Base-by-base conservation (phyloP, 2,329 filamentous ascomycete genomes). In the Botrytis cinerea region DNA sequence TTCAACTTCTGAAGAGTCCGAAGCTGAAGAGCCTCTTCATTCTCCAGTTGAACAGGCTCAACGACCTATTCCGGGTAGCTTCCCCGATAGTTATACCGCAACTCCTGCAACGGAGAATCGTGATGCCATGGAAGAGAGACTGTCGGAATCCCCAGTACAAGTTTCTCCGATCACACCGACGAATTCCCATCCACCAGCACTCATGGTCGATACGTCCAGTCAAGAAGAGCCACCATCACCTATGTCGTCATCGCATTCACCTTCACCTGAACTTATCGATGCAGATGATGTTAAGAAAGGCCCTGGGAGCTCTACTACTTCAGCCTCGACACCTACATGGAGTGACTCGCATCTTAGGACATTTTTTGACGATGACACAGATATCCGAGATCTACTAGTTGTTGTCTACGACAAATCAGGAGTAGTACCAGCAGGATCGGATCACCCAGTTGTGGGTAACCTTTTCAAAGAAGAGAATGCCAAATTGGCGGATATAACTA, bases 351-450 rank as follows among this genome's bases (percentile, higher is more conserved):
- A 90, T 78, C 87, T 99, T 43, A 90, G 94, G 74, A 91, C 93
- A 22, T 99, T 98, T 83, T 92, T 98, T 79, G 95, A 98, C 77
- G 94, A 96, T 77, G 90, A 93, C 75, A 91, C 91, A 48, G 94
- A 97, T 76, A 94, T 99, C 77, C 90, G 93, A 69, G 95, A 99
- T 81, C 88, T 98, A 81, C 87, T 98, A 70, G 88, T 95, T 54
- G 92, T 99, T 75, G 94, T 99, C 43, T 95, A 97, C 80, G 95
- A 98, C 83, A 97, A 95, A 81, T 92, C 90, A 22, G 93, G 95
- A 74, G 90, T 97, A 25, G 88, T 90, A 60, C 92, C 94, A 28
- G 93, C 92, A 12, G 89, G 92, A 1, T 87, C 89, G n/a, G 93
- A 97, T 73, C 95, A 98, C 81, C 95, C 95, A 0, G 87, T 97